Evolutionary conservation across 495 filamentous ascomycete species (phyloP), one percentile per base, ranked within the genome.

Genomic region (Recurvomyces mirabilis): DNA sequence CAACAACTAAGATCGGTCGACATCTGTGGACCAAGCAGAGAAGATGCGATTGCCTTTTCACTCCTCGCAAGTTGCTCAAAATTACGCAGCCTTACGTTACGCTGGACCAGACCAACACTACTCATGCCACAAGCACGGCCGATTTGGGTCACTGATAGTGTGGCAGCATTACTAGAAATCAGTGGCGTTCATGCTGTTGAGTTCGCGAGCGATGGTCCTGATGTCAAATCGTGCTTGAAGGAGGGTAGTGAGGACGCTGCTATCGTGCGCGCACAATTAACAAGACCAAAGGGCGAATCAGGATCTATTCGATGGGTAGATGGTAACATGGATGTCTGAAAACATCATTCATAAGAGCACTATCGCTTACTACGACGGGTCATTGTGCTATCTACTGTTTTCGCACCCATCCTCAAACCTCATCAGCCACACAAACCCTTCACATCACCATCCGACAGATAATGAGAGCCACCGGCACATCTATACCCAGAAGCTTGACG

Each of bases 401-500:
- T n/a, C n/a, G n/a, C n/a, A n/a, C n/a, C n/a, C n/a, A n/a, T n/a
- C n/a, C n/a, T n/a, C n/a, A n/a, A n/a, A n/a, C n/a, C 32, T 5
- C 32, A 35, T 17, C 32, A 35, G 12, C 18, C 12, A 35, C 32
- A 35, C 32, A 35, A 35, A 35, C 9, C 32, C 32, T 5, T 6
- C 38, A 29, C n/a, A 5, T 26, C 38, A 15, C 22, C 35, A 50
- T 67, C 58, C 35, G 59, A 67, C 49, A 71, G 55, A 48, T 72
- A 61, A 49, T 70, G 59, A 35, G 63, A 66, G 51, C 59, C 70
- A 55, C 65, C 72, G 59, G 71, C 73, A 74, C 58, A 78, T 58
- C 68, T 62, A 55, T 69, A 58, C 14, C 59, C 62, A 21, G 33
- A 24, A 15, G 11, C n/a, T 41, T 65, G 58, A 49, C 58, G 64